phyloP scores from a whole-genome alignment of 2,329 filamentous ascomycete genomes.

The Colletotrichum aenigma region DNA sequence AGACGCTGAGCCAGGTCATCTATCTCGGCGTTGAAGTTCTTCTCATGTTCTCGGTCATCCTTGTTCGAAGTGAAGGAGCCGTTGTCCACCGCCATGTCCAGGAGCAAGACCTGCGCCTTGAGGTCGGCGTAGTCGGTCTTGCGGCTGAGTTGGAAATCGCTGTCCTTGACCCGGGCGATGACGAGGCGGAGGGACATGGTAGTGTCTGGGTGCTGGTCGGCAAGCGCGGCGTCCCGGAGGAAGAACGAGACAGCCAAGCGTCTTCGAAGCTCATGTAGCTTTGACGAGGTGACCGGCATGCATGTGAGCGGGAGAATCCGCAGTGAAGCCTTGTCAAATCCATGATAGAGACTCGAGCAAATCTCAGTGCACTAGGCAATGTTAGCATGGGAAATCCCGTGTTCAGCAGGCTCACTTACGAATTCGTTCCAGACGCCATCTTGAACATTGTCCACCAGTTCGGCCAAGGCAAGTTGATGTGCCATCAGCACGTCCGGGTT shows the following conservation, averaged over 20 bases:
- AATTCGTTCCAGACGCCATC: constrained; percentile 40
- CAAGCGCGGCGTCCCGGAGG: constrained; percentile 53
- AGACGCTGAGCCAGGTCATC: constrained; percentile 69
- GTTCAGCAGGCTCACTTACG: constrained; percentile 36
- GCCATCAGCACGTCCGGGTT: constrained; percentile 34
- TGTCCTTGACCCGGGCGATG: constrained; percentile 47
- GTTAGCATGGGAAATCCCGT: constrained; percentile 1
- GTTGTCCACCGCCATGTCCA: constrained; percentile 78
- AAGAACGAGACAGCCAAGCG: constrained; percentile 70
- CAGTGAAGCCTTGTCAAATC: constrained; percentile 53
- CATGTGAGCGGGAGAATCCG: constrained; percentile 62
- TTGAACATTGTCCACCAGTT: constrained; percentile 47
- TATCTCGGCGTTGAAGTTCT: constrained; percentile 70
- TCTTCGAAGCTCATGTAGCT: constrained; percentile 65
- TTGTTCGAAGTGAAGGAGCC: constrained; percentile 40
- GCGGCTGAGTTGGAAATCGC: constrained; percentile 56
- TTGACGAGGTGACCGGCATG: constrained; percentile 57
- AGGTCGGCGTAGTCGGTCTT: constrained; percentile 73
- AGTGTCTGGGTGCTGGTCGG: constrained; percentile 43
- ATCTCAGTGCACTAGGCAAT: constrained; percentile 50
- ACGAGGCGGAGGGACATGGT: constrained; percentile 47
- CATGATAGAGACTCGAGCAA: constrained; percentile 49
- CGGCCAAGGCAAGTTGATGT: constrained; percentile 47
- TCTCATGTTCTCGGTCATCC: constrained; percentile 32
- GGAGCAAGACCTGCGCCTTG: constrained; percentile 65